A percentile compares a stretch with the other conserved stretches of the same genome.
These are phyloP conservation scores for Aegle marmelos DNA, from an alignment of 345 rosid genomes.

Conservation along the genomic window DNA sequence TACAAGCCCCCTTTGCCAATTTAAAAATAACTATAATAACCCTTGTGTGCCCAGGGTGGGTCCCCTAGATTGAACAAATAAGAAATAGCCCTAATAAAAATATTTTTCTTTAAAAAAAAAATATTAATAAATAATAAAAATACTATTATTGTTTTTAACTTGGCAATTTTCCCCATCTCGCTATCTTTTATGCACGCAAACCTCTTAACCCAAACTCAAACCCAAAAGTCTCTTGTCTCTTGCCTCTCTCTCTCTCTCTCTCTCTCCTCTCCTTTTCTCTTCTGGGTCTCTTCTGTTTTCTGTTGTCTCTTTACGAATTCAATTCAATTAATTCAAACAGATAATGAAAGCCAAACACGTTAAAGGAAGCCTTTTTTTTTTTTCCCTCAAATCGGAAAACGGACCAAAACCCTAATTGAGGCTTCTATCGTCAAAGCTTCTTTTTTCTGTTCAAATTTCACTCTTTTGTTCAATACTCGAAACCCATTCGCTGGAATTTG, in stretches of 20 bases:
- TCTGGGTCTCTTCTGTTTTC: conserved; percentile 2
- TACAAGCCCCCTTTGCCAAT: not conserved
- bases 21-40: not conserved
- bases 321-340: not conserved
- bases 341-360: not conserved
- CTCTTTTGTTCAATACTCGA: not conserved
- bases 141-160: too few relatives aligned
- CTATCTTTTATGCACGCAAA: not conserved
- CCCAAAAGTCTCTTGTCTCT: not conserved
- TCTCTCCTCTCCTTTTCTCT: not conserved
- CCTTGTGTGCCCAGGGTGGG: too few relatives aligned
- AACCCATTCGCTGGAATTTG: not conserved
- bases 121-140: too few relatives aligned
- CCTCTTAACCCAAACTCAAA: not conserved
- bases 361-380: not conserved
- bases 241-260: not conserved
- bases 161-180: not conserved
- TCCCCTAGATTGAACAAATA: not conserved
- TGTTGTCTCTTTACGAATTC: not conserved
- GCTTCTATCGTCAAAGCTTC: not conserved
- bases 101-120: not conserved
- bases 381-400: not conserved
- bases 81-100: not conserved
- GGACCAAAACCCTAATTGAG: not conserved
- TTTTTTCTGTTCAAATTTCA: not conserved